Percentiles rank a stretch among this genome's conserved stretches.
Conservation (phyloP, 768 basidiomycete species). For the Cystobasidium onofrii region DNA sequence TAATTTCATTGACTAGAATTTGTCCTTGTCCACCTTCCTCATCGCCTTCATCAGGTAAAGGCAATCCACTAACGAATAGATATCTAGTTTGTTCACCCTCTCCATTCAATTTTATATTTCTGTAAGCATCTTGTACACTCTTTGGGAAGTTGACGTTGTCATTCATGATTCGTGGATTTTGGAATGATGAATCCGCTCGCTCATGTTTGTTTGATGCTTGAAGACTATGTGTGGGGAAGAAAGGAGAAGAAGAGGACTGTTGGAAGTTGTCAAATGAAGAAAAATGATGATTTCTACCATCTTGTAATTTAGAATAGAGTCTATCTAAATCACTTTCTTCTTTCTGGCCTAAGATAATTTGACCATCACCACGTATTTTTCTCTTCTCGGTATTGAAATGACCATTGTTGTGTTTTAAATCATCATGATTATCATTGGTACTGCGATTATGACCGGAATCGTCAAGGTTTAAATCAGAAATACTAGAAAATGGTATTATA, state of each 20-base stretch:
- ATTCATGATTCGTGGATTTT: not conserved
- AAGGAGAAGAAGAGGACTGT: not conserved
- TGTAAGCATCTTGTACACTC: not conserved
- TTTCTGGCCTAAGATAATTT: not conserved
- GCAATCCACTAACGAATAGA: slow-evolving; percentile 1
- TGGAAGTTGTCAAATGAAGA: no score
- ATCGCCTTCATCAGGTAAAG: not conserved
- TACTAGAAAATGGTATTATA: not conserved
- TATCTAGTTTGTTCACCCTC: not conserved
- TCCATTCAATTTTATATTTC: not conserved
- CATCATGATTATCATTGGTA: no score
- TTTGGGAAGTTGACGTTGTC: not conserved
- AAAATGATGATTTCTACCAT: not conserved
- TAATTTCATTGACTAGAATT: not conserved
- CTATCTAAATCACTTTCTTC: not conserved
- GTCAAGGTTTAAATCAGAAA: not conserved
- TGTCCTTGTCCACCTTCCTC: no score
- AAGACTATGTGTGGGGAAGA: no score
- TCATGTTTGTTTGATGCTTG: no score
- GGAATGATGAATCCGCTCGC: not conserved
- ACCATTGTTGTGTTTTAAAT: no score
- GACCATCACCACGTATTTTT: not conserved
- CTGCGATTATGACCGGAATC: not conserved
- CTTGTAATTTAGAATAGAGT: not conserved
- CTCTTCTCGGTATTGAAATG: not conserved